Evolutionary conservation across 371 early-diverging fungal species (phyloP).

Genomic region (Basidiobolus heterosporus): DNA sequence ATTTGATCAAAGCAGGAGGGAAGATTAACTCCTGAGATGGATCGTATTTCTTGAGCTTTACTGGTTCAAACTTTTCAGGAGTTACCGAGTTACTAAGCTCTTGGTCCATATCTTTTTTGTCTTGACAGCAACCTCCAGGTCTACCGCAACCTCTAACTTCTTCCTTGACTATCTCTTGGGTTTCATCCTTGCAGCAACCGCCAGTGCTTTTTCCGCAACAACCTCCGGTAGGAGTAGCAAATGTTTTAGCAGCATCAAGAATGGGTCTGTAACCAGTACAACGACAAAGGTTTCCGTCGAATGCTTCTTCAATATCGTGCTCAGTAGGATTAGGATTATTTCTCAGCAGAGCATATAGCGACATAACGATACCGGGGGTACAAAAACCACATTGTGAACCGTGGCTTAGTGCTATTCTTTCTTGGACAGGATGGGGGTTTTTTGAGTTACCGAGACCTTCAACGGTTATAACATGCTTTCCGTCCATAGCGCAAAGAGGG

Average conservation of each 20-base stretch:
- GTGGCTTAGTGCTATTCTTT: conserved; percentile 35
- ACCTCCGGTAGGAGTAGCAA: too few species aligned
- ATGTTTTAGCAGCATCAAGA: conserved; percentile 54
- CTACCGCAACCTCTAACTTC: conserved; percentile 8
- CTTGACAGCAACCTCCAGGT: conserved; percentile 9
- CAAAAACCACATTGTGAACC: conserved; percentile 73
- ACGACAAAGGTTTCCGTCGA: conserved; percentile 70
- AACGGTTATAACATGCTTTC: conserved; percentile 61
- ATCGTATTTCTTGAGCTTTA: conserved; percentile 27
- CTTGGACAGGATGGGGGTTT: conserved; percentile 52
- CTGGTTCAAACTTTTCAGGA: conserved; percentile 5
- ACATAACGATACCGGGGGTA: conserved; percentile 71
- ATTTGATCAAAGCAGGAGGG: conserved; percentile 32
- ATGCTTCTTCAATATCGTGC: conserved; percentile 53
- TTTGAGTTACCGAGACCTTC: conserved; percentile 51
- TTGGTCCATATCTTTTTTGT: conserved; percentile 4
- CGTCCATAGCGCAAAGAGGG: conserved; percentile 48
- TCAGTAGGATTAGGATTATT: conserved; percentile 41
- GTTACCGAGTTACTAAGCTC: neutral
- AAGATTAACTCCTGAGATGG: conserved; percentile 37
- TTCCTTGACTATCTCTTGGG: conserved; percentile 5
- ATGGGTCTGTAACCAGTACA: conserved; percentile 75
- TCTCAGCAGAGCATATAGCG: conserved; percentile 46
- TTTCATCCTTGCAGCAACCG: conserved; percentile 7
- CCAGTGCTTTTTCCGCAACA: conserved; percentile 11